Base-by-base conservation (phyloP, 31 red algal genomes). In the Endocladia muricata region DNA sequence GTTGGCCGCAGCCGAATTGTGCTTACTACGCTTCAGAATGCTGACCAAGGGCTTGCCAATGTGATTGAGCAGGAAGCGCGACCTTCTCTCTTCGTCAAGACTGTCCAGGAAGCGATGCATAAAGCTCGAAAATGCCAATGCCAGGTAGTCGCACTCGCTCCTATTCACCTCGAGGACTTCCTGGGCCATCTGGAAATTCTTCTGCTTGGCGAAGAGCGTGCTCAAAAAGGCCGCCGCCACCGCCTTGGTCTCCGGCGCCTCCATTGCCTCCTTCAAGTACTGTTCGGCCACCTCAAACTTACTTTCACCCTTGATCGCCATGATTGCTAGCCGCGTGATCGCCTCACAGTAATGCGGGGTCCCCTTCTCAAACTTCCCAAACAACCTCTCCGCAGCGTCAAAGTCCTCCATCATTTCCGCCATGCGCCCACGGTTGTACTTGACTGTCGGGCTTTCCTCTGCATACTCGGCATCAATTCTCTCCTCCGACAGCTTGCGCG, bases 41-140 rank as follows among this genome's bases (percentile, higher is more conserved):
- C 23, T 56, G 36, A 67, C 44, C 25, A 85, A 33, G n/a, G 82
- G 82, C 1, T 38, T 62, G 32, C 71, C 82, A 58, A 85, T 85
- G 40, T 85, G 71, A 36, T 85, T 75, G 30, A 76, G 40, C 23
- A 85, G 37, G 43, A 85, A 85, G 3, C 82, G 70, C 23, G 37
- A 43, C 51, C 61, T 68, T 65, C 82, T 56, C 15, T 85, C 82
- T 59, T 73, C 60, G 59, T 67, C 69, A 19, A 85, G 55, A 64
- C 72, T 64, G 43, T 75, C 60, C 41, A 85, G 62, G 63, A 76
- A 76, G 6, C 71, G 72, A 33, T 85, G 82, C 70, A 76, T 85
- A 28, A 85, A 85, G n/a, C 62, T 61, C 11, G 82, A 42, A 39
- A 85, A 85, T 7, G 82, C 34, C 38, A 85, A 40, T 8, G 82